These are phyloP conservation scores for Chytriomyces confervae DNA, from an alignment of 192 early-diverging fungal genomes.

Conservation along the genomic window DNA sequence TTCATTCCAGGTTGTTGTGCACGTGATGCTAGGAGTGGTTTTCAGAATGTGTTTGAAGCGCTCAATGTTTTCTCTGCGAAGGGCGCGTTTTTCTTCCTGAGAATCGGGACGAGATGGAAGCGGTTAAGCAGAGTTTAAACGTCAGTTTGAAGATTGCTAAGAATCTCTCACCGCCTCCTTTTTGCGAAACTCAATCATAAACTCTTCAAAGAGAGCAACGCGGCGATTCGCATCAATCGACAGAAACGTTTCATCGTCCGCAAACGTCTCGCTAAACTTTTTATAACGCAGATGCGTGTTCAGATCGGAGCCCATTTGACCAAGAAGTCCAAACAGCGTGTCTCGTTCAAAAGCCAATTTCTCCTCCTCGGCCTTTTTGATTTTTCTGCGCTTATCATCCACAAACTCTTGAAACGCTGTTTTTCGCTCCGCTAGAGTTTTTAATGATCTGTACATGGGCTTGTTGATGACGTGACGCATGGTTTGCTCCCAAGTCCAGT, in stretches of 20 bases:
- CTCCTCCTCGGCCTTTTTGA: conserved; percentile 53
- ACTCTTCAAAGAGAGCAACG: conserved; percentile 72
- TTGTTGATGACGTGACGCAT: conserved; percentile 84
- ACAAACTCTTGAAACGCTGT: conserved; percentile 78
- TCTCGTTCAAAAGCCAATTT: conserved; percentile 58
- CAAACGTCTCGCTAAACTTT: conserved; percentile 60
- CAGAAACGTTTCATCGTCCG: conserved; percentile 64
- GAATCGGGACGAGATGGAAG: background rate
- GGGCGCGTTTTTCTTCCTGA: conserved; percentile 62
- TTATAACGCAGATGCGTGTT: conserved; percentile 38
- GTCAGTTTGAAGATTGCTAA: conserved; percentile 11
- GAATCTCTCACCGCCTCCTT: conserved; percentile 65
- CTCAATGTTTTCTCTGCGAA: conserved; percentile 67
- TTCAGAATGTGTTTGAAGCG: conserved; percentile 63
- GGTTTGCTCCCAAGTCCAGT: conserved; percentile 94
- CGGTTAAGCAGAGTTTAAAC: conserved; percentile 5
- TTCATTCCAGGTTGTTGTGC: conserved; percentile 62
- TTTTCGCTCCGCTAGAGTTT: conserved; percentile 81
- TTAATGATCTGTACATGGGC: conserved; percentile 82
- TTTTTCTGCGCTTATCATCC: conserved; percentile 51
- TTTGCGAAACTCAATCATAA: conserved; percentile 66
- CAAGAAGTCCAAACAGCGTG: conserved; percentile 61
- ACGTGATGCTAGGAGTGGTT: conserved; percentile 62
- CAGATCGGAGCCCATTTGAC: conserved; percentile 12
- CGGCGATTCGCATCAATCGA: conserved; percentile 69